These are phyloP conservation scores for Turritis glabra DNA, from an alignment of 345 rosid genomes.

Conservation along the genomic window DNA sequence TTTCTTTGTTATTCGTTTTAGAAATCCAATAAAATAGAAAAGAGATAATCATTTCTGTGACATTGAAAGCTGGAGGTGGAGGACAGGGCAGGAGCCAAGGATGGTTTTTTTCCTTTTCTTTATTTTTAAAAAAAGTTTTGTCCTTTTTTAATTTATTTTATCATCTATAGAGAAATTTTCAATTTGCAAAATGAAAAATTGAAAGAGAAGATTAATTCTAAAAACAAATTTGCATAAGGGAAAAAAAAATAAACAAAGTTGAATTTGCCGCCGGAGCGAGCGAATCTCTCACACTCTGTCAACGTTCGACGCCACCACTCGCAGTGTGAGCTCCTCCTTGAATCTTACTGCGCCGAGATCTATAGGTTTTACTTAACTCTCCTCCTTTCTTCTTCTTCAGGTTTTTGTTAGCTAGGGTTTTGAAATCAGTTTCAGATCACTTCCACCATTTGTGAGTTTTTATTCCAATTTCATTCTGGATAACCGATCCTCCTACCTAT, in stretches of 20 bases:
- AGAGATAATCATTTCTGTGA: conserved; percentile 27
- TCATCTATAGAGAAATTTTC: not conserved
- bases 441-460: not conserved
- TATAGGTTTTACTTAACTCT: not conserved
- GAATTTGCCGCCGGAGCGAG: conserved; percentile 29
- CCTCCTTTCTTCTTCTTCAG: not conserved
- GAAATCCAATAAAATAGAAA: conserved; percentile 19
- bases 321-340: not conserved
- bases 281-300: not conserved
- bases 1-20: not conserved
- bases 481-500: not conserved
- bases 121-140: not conserved
- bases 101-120: not conserved
- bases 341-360: not conserved
- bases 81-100: not conserved
- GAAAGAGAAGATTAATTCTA: not conserved
- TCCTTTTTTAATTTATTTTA: not conserved
- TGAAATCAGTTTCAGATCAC: not conserved
- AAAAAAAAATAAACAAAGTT: not conserved
- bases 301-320: not conserved
- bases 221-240: not conserved
- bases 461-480: not conserved
- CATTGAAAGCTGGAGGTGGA: conserved; percentile 14
- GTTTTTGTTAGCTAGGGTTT: not conserved
- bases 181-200: not conserved